These are phyloP conservation scores for Corylus heterophylla DNA, from an alignment of 306 rosid genomes.

Conservation along the genomic window DNA sequence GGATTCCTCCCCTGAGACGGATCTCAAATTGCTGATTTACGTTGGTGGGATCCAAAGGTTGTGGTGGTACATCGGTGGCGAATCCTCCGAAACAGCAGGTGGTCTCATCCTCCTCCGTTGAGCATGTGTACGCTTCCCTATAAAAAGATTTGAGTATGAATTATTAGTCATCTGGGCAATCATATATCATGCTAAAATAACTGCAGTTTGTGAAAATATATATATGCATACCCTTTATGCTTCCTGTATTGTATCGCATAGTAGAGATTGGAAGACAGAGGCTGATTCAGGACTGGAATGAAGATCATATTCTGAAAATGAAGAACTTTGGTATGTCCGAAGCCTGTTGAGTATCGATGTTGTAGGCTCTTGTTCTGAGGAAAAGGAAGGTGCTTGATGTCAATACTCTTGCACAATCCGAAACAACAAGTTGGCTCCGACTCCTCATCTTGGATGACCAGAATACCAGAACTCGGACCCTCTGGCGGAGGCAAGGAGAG, in stretches of 20 bases:
- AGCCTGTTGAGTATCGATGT: not conserved
- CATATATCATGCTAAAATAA: not conserved
- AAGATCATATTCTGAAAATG: conserved; percentile 12
- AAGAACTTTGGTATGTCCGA: not conserved
- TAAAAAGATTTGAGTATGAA: not conserved
- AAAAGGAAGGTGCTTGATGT: conserved; percentile 14
- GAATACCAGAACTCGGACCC: conserved; percentile 16
- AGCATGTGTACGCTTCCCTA: conserved; percentile 36
- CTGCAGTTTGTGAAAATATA: not conserved
- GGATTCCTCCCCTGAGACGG: conserved; percentile 7
- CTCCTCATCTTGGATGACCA: conserved; percentile 13
- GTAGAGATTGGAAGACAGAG: conserved; percentile 1
- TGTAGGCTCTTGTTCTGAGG: conserved; percentile 14
- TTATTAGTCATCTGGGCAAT: not conserved
- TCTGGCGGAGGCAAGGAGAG: conserved; percentile 11
- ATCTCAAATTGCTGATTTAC: conserved; percentile 30
- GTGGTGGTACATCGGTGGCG: conserved; percentile 25
- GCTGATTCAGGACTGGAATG: conserved; percentile 16
- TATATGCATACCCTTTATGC: conserved; percentile 15
- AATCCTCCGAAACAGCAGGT: conserved; percentile 10
- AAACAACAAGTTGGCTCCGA: conserved; percentile 1
- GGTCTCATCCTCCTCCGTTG: conserved; percentile 34
- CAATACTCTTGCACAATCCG: not conserved
- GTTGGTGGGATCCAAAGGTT: conserved; percentile 29
- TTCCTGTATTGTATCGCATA: conserved; percentile 5